These are phyloP conservation scores for Trichoderma atrobrunneum DNA, from an alignment of 2,329 filamentous ascomycete genomes.

Conservation along the genomic window DNA sequence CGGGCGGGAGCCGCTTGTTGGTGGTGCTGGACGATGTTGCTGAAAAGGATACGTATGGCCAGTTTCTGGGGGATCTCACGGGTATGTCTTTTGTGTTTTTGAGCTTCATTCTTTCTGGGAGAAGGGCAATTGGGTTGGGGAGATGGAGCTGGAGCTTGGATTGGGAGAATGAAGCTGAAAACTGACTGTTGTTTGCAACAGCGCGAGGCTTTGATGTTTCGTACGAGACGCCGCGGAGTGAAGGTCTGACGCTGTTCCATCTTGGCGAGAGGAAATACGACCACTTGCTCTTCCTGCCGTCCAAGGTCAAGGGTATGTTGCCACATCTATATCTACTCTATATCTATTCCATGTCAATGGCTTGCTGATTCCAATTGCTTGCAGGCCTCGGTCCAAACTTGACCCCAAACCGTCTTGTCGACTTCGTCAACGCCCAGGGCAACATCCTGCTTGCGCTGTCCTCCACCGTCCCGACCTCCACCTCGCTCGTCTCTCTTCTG, in stretches of 20 bases:
- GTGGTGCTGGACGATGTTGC: constrained; percentile 80
- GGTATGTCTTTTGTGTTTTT: too few relatives aligned
- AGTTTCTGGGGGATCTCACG: constrained; percentile 71
- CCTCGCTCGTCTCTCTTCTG: constrained; percentile 73
- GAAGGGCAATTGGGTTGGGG: background rate
- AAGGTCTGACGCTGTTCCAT: constrained; percentile 73
- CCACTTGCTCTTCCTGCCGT: constrained; percentile 84
- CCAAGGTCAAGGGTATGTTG: constrained; percentile 76
- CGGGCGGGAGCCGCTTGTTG: constrained; percentile 73
- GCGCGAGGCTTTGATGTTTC: constrained; percentile 78
- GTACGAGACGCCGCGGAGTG: constrained; percentile 80
- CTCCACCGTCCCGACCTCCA: constrained; percentile 65
- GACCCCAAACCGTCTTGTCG: constrained; percentile 79
- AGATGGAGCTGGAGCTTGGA: constrained; percentile 23
- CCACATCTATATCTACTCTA: background rate
- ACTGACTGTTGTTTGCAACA: constrained; percentile 38
- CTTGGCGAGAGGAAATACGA: constrained; percentile 88
- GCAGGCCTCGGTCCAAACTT: constrained; percentile 82
- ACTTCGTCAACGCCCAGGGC: constrained; percentile 88
- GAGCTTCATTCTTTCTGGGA: background rate
- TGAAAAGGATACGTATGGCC: constrained; percentile 79
- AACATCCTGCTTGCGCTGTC: constrained; percentile 88
- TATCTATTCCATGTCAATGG: background rate
- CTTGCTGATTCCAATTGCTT: background rate
- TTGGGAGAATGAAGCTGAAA: background rate